Base-by-base conservation (phyloP, 1,139 yeast species). In the Pichia sp. region DNA sequence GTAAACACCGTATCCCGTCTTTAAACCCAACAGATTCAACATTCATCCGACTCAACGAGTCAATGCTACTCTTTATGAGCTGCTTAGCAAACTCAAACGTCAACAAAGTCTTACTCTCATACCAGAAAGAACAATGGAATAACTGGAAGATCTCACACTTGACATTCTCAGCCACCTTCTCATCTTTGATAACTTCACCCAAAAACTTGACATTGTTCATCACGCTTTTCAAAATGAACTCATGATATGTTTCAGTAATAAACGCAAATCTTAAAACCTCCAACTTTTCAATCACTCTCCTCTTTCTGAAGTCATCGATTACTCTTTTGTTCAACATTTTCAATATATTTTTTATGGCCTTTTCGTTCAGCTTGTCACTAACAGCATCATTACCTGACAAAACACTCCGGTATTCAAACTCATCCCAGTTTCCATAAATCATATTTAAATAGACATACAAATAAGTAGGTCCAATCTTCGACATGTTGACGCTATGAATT, bases 381-480 rank as follows among this genome's bases (percentile, higher is more conserved):
- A 31, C 12, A 9, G 34, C 34, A 31, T 12, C 34, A 12, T 31
- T 31, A 8, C 34, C 46, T 16, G 17, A 27, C 7, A 45, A n/a
- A 9, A 45, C 20, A 10, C 42, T 30, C 5, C 52, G 31, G 9
- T 36, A 4, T 29, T 53, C 53, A 46, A 55, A 55, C 10, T 53
- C 58, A 12, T 51, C 53, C 48, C 50, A 53, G 16, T 36, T 46
- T 3, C 56, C 56, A 48, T 55, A 55, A 30, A 53, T 46, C 6
- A 43, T 41, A n/a, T 47, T 48, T 20, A 53, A 14, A 46, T 55
- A 55, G 2, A 41, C 38, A 42, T 48, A 30, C 16, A 53, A 20
- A 20, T 55, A 55, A 4, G 50, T 41, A n/a, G 58, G 54, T 9
- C 58, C 58, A 34, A 47, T 20, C 14, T 36, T 50, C 7, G 50